A percentile compares a stretch with the other conserved stretches of the same genome.
phyloP scores from a whole-genome alignment of 148 eudicot genomes.

The Limonium bicolor region DNA sequence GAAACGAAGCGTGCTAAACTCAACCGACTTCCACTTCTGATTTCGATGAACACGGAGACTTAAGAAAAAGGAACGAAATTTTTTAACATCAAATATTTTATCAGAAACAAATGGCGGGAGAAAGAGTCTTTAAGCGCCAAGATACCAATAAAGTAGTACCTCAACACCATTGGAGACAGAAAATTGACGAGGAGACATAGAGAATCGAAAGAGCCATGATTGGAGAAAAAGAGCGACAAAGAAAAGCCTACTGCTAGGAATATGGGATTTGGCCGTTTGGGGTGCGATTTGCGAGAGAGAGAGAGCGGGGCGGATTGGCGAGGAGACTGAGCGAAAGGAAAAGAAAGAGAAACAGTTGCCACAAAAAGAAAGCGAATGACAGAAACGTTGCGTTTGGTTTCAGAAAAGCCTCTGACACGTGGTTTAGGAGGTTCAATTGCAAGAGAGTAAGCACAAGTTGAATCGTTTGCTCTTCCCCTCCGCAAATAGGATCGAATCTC shows the following conservation, averaged over 20 bases:
- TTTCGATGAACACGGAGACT: too few relatives aligned
- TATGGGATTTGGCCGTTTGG: too few relatives aligned
- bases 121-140: slow-evolving; percentile 1
- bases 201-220: too few relatives aligned
- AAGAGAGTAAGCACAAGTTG: too few relatives aligned
- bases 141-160: not conserved
- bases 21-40: not conserved
- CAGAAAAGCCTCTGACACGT: too few relatives aligned
- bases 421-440: too few relatives aligned
- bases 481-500: too few relatives aligned
- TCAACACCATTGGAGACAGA: not conserved
- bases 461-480: too few relatives aligned
- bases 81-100: not conserved
- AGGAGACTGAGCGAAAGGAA: not conserved
- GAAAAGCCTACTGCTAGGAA: too few relatives aligned
- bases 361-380: not conserved
- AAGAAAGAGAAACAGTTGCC: not conserved
- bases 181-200: not conserved
- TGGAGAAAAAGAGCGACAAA: too few relatives aligned
- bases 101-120: slow-evolving; percentile 1
- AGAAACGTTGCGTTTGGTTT: slow-evolving; percentile 6
- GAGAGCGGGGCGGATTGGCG: not conserved
- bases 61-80: not conserved
- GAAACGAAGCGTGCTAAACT: not conserved
- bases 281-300: too few relatives aligned